Evolutionary conservation across 2,329 filamentous ascomycete species (phyloP).

Genomic region (Fusarium austroafricanum): DNA sequence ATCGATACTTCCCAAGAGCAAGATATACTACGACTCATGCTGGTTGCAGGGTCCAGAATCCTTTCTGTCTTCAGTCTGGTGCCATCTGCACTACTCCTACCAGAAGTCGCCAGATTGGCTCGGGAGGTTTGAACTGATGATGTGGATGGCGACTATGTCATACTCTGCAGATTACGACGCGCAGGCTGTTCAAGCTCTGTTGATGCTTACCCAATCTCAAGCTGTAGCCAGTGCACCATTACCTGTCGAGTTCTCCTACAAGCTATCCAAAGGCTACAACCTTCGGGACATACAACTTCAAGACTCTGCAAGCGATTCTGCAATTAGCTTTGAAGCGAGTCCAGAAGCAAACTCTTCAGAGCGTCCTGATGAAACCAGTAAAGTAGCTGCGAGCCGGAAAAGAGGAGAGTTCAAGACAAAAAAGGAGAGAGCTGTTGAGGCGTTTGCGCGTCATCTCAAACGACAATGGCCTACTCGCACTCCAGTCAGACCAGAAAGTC

Average conservation of each 20-base stretch:
- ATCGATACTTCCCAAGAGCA: not conserved
- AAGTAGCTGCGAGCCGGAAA: not conserved
- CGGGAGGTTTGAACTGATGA: not conserved
- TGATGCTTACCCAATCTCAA: constrained; percentile 12
- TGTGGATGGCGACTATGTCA: not conserved
- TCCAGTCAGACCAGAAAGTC: not conserved
- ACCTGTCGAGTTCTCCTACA: not conserved
- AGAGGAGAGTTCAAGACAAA: not conserved
- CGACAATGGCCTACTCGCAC: constrained; percentile 24
- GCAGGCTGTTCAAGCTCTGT: not conserved
- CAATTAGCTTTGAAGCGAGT: not conserved
- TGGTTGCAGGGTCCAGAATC: not conserved
- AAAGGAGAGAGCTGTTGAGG: not conserved
- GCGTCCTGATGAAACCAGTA: not conserved
- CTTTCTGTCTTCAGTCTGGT: not conserved
- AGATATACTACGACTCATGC: constrained; percentile 6
- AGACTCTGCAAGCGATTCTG: not conserved
- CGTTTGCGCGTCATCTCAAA: not conserved
- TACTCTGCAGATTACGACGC: not conserved
- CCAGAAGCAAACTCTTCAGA: not conserved
- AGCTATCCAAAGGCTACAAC: constrained; percentile 3
- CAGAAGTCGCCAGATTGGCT: not conserved
- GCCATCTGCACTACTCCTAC: not conserved
- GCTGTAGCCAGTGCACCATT: not conserved
- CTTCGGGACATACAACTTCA: not conserved